Evolutionary conservation across 1,139 yeast genomes (phyloP), one percentile per base, ranked within the genome.

Genomic region (Suhomyces yuchorum): DNA sequence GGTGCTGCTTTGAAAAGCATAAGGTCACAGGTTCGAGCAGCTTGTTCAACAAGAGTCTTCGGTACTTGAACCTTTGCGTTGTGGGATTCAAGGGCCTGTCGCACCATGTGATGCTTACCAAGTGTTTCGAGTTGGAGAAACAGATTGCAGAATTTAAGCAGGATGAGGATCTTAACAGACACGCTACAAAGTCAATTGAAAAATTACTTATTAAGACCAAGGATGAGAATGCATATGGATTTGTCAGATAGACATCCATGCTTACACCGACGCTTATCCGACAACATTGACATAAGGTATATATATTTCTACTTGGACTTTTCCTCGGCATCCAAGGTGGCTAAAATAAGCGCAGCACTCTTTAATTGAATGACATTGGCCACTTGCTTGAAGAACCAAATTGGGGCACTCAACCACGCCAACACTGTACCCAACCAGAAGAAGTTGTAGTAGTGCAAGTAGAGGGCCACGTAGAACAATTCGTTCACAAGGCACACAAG

Each of bases 401-500:
- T 78, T 35, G 99, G 99, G 52, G 87, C 79, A 56, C 93, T 84
- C 42, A 84, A 56, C 58, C 80, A 73, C 17, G 81, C 80, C 61
- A 89, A 68, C 40, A 84, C 67, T 33, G 92, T 86, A 22, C 96
- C 89, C 58, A 84, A 73, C 68, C 89, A 82, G 52, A 79, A 68
- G 67, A 81, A 73, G 62, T 83, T 65, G 71, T 87, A 87, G 54
- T 85, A 80, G 62, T 80, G 82, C 65, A 93, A 77, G 66, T 93
- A 95, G 47, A 92, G 68, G 0, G 96, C 97, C 63, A 92, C 87
- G 66, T 89, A 95, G 67, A 95, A 95, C 50, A 90, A 68, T 71
- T 95, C 99, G 68, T 93, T 93, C 56, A 91, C 85, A 35, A 95
- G 89, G 68, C 99, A 95, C 52, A 93, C 93, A 33, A 84, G 66